A percentile compares a stretch with the other conserved stretches of the same genome.
These are phyloP conservation scores for Didymella exigua DNA, from an alignment of 2,329 filamentous ascomycete genomes.

Conservation along the genomic window DNA sequence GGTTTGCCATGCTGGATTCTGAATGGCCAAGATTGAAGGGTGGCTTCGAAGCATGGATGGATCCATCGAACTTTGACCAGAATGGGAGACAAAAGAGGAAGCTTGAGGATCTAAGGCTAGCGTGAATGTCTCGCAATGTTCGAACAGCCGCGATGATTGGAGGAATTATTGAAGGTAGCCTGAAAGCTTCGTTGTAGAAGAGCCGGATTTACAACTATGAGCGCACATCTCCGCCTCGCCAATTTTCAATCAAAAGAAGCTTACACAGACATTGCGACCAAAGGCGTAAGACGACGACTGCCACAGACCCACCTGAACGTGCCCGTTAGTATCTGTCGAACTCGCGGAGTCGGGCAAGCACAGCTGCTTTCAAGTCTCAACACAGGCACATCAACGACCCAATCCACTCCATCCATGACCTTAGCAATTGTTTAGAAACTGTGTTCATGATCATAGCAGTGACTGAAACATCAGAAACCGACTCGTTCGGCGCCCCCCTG, in stretches of 20 bases:
- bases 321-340: too few species aligned
- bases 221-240: neutral
- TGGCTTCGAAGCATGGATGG: constrained; percentile 62
- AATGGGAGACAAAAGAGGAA: constrained; percentile 58
- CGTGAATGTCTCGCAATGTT: neutral
- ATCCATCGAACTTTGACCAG: constrained; percentile 60
- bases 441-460: neutral
- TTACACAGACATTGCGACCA: neutral
- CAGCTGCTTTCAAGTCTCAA: neutral
- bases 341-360: too few species aligned
- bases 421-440: neutral
- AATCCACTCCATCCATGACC: neutral
- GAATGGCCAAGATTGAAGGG: constrained; percentile 61
- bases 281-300: too few species aligned
- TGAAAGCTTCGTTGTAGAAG: neutral
- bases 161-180: neutral
- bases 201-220: neutral
- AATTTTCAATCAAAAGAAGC: neutral
- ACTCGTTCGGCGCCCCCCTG: neutral
- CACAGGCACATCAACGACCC: neutral
- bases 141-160: neutral
- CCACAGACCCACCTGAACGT: too few species aligned
- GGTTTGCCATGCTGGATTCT: constrained; percentile 63
- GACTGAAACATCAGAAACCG: neutral
- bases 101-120: constrained; percentile 37